Evolutionary conservation across 495 filamentous ascomycete species (phyloP).

Genomic region (Penicillium simplicissimum): DNA sequence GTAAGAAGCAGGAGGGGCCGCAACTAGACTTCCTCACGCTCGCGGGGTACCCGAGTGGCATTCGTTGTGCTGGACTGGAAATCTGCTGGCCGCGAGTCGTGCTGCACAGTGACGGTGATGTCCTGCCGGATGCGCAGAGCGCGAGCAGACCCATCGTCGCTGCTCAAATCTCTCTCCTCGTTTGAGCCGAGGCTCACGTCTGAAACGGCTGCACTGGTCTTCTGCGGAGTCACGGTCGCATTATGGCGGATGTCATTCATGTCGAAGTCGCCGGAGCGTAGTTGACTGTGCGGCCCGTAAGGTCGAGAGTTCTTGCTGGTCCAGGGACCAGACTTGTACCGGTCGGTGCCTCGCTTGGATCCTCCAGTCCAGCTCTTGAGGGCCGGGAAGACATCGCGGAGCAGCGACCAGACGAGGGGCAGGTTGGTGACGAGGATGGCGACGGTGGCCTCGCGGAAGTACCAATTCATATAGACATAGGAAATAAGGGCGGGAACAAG

Average conservation of each 20-base stretch:
- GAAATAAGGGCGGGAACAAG: slow-evolving; percentile 53
- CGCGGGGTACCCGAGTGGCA: slow-evolving; percentile 6
- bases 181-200: slow-evolving; percentile 32
- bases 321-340: slow-evolving; percentile 42
- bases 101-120: slow-evolving; percentile 48
- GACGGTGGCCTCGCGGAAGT: slow-evolving; percentile 67
- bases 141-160: slow-evolving; percentile 43
- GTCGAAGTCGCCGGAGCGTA: slow-evolving; percentile 36
- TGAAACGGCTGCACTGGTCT: slow-evolving; percentile 26
- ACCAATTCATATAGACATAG: slow-evolving; percentile 67
- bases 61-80: slow-evolving; percentile 20
- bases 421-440: slow-evolving; percentile 66
- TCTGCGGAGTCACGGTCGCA: slow-evolving; percentile 31
- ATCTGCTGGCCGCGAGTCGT: slow-evolving; percentile 31
- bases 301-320: slow-evolving; percentile 38
- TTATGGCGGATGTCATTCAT: slow-evolving; percentile 39
- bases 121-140: slow-evolving; percentile 49
- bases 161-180: slow-evolving; percentile 37
- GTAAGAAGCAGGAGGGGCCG: background rate
- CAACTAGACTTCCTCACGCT: slow-evolving; percentile 22
- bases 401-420: slow-evolving; percentile 63
- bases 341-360: slow-evolving; percentile 39
- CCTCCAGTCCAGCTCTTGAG: slow-evolving; percentile 51
- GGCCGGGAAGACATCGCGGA: slow-evolving; percentile 58
- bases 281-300: slow-evolving; percentile 36